These are phyloP conservation scores for Trichomonas vaginalis DNA, from an alignment of 208 protist genomes.

Conservation along the genomic window DNA sequence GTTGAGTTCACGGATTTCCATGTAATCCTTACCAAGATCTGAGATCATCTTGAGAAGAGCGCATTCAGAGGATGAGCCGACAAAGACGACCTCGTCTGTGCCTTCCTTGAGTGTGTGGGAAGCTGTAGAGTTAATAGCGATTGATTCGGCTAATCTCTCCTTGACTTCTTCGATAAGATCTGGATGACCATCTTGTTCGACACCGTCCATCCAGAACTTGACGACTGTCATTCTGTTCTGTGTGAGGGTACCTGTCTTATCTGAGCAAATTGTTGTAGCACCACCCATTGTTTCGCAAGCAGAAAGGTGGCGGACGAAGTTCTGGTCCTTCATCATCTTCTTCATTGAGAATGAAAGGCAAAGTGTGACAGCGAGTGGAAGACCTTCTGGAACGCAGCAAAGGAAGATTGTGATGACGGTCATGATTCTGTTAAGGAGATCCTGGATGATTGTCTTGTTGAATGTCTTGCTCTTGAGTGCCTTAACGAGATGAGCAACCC, in stretches of 20 bases:
- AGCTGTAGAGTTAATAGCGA: background rate
- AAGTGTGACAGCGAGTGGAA: conserved; percentile 86
- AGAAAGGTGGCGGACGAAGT: conserved; percentile 20
- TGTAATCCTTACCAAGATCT: background rate
- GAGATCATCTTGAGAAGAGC: background rate
- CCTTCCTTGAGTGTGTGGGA: background rate
- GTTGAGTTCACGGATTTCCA: background rate
- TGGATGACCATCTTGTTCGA: background rate
- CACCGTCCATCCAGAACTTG: conserved; percentile 20
- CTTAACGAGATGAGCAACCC: background rate
- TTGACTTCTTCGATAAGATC: background rate
- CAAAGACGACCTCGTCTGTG: background rate
- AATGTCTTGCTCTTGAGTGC: background rate
- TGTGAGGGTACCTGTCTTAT: conserved; percentile 45
- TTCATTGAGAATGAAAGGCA: conserved; percentile 55
- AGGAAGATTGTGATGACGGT: conserved; percentile 66
- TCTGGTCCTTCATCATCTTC: conserved; percentile 31
- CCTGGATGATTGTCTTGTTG: background rate
- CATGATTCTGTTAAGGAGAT: conserved; percentile 32
- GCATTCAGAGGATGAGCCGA: background rate
- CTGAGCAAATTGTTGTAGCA: conserved; percentile 39
- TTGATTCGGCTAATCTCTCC: background rate
- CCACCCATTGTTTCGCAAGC: conserved; percentile 43
- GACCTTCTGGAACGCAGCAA: conserved; percentile 80
- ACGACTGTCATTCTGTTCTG: conserved; percentile 26